Conservation (phyloP, 371 early-diverging fungal species). For the Rhizomucor pusillus region DNA sequence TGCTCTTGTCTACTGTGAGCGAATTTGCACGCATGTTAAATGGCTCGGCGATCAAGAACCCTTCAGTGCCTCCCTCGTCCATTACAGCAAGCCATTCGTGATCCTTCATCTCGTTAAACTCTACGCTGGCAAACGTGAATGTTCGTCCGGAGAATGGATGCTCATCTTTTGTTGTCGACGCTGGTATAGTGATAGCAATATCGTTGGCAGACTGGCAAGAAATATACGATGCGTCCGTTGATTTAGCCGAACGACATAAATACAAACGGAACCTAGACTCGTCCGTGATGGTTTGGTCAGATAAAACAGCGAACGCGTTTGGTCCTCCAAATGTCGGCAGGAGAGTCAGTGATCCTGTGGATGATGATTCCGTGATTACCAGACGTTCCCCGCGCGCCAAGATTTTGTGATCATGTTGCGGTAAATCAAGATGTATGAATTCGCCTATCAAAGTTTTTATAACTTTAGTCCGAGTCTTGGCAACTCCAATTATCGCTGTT, state of each 20-base stretch:
- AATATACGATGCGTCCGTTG: constrained; percentile 10
- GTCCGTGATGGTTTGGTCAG: not conserved
- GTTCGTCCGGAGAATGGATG: constrained; percentile 38
- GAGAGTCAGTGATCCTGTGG: not conserved
- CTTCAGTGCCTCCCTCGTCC: constrained; percentile 31
- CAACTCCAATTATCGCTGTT: not conserved
- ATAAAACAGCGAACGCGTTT: not conserved
- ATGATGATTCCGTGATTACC: not conserved
- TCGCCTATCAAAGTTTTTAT: constrained; percentile 1
- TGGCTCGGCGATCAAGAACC: constrained; percentile 56
- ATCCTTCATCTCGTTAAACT: constrained; percentile 37
- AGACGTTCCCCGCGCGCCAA: not conserved
- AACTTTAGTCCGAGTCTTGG: not conserved
- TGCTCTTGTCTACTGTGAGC: constrained; percentile 40
- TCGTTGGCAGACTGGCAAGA: constrained; percentile 26
- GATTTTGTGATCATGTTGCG: not conserved
- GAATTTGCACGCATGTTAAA: constrained; percentile 29
- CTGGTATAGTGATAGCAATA: constrained; percentile 41
- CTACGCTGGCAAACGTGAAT: constrained; percentile 43
- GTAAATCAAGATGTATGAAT: not conserved
- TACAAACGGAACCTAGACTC: constrained; percentile 37
- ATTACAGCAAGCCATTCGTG: constrained; percentile 46
- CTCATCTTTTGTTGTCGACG: constrained; percentile 35
- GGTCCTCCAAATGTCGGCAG: not conserved
- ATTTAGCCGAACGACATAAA: constrained; percentile 33